Conservation (phyloP, 164 flowering plant genomes). For the Chloranthus sessilifolius region DNA sequence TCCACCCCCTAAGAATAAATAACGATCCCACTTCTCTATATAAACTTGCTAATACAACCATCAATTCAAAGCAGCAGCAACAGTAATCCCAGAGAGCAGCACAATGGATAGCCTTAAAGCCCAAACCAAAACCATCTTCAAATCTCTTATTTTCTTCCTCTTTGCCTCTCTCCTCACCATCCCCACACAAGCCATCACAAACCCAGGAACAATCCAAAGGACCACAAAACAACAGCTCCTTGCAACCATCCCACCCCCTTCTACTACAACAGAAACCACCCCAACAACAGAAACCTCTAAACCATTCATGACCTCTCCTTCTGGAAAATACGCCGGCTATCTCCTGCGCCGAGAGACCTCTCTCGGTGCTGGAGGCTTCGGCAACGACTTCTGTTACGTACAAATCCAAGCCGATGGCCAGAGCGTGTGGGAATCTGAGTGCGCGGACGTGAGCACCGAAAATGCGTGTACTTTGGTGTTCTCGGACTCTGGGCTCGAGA, state of each 20-base stretch:
- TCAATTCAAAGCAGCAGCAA: no score
- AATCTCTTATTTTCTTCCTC: slow-evolving; percentile 15
- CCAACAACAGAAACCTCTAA: slow-evolving; percentile 17
- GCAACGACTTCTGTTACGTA: slow-evolving; percentile 37
- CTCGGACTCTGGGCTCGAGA: slow-evolving; percentile 38
- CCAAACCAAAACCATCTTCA: slow-evolving; percentile 8
- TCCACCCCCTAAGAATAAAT: no score
- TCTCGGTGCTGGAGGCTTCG: slow-evolving; percentile 34
- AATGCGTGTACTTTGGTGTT: slow-evolving; percentile 33
- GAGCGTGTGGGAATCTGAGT: slow-evolving; percentile 42
- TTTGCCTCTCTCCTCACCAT: slow-evolving; percentile 4
- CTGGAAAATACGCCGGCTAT: slow-evolving; percentile 30
- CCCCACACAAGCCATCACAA: slow-evolving; percentile 14
- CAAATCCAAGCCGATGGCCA: slow-evolving; percentile 28
- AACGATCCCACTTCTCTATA: no score
- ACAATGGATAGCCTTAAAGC: slow-evolving; percentile 11
- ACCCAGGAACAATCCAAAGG: slow-evolving; percentile 30
- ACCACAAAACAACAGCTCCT: slow-evolving; percentile 31
- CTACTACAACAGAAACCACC: not conserved
- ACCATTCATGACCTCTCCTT: slow-evolving; percentile 33
- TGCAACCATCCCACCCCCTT: slow-evolving; percentile 30
- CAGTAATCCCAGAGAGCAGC: no score
- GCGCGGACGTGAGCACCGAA: slow-evolving; percentile 27
- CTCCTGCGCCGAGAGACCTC: slow-evolving; percentile 28
- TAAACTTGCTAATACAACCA: no score